phyloP scores from a whole-genome alignment of 768 basidiomycete genomes.

The Lactifluus hygrophoroides region DNA sequence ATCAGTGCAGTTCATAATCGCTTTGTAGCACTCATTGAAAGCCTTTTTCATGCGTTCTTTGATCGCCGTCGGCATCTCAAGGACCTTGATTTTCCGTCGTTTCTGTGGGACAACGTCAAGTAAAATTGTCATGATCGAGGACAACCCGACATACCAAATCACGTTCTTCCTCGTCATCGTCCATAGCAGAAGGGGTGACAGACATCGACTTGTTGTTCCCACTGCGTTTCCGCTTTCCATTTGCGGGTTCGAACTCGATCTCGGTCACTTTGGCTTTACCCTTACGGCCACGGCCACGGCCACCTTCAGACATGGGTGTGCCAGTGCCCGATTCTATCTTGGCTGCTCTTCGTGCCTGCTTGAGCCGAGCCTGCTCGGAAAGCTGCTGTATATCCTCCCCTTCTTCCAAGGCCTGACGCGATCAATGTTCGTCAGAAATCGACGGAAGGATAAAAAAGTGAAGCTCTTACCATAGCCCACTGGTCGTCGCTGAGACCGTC shows the following conservation, averaged over 20 bases:
- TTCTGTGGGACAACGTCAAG: slow-evolving; percentile 42
- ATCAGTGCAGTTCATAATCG: slow-evolving; percentile 65
- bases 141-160: slow-evolving; percentile 42
- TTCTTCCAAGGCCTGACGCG: slow-evolving; percentile 59
- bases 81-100: slow-evolving; percentile 69
- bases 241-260: slow-evolving; percentile 28
- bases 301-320: slow-evolving; percentile 54
- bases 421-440: background rate
- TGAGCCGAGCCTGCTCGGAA: slow-evolving; percentile 53
- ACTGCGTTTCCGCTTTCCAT: slow-evolving; percentile 68
- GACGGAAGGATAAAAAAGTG: background rate
- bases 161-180: slow-evolving; percentile 72
- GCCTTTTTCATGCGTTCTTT: slow-evolving; percentile 79
- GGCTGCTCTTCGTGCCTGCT: slow-evolving; percentile 51
- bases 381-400: slow-evolving; percentile 75
- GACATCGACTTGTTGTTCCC: slow-evolving; percentile 57
- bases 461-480: slow-evolving; percentile 65
- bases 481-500: slow-evolving; percentile 93
- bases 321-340: slow-evolving; percentile 53
- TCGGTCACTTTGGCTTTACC: slow-evolving; percentile 46
- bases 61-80: slow-evolving; percentile 48
- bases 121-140: background rate
- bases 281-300: slow-evolving; percentile 48
- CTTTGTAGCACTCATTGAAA: slow-evolving; percentile 66
- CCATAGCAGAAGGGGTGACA: slow-evolving; percentile 62